A percentile compares a stretch with the other conserved stretches of the same genome.
Conservation (phyloP, 768 basidiomycete genomes). For the Hortiboletus campestris region DNA sequence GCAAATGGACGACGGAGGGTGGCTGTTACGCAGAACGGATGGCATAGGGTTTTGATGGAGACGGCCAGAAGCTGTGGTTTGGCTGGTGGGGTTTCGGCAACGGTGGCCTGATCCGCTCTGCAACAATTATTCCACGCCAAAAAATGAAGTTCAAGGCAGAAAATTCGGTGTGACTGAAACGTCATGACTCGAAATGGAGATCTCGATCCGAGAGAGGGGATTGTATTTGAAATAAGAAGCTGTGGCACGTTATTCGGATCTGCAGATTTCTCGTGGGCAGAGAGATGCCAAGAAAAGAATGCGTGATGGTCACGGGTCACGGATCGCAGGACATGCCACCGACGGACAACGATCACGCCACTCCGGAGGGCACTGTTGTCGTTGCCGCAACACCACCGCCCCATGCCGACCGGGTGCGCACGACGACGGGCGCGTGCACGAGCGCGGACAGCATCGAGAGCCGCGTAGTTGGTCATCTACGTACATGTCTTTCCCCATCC, state of each 20-base stretch:
- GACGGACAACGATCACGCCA: neutral
- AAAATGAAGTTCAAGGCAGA: neutral
- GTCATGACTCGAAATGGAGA: slow-evolving; percentile 12
- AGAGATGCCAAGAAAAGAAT: slow-evolving; percentile 12
- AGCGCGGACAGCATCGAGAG: slow-evolving; percentile 5
- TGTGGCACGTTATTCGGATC: slow-evolving; percentile 32
- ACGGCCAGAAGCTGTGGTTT: slow-evolving; percentile 6
- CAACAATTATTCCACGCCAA: neutral
- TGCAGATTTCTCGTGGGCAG: slow-evolving; percentile 27
- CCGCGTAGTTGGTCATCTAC: slow-evolving; percentile 24
- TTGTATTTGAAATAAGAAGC: slow-evolving; percentile 34
- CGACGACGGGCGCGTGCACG: neutral
- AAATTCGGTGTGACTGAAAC: neutral
- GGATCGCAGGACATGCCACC: neutral
- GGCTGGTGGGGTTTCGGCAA: neutral
- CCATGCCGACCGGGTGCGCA: slow-evolving; percentile 8
- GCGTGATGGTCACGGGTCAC: slow-evolving; percentile 24
- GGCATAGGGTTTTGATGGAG: slow-evolving; percentile 24
- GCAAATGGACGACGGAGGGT: slow-evolving; percentile 3
- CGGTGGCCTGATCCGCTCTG: neutral
- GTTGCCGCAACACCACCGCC: neutral
- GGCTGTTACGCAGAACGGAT: neutral
- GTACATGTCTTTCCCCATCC: slow-evolving; percentile 20
- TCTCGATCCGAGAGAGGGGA: slow-evolving; percentile 6
- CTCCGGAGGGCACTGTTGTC: slow-evolving; percentile 1